Percentiles rank a stretch among this genome's conserved stretches.
Evolutionary conservation across 2,329 filamentous ascomycete species (phyloP).

Genomic region (Magnaporthales sp.): DNA sequence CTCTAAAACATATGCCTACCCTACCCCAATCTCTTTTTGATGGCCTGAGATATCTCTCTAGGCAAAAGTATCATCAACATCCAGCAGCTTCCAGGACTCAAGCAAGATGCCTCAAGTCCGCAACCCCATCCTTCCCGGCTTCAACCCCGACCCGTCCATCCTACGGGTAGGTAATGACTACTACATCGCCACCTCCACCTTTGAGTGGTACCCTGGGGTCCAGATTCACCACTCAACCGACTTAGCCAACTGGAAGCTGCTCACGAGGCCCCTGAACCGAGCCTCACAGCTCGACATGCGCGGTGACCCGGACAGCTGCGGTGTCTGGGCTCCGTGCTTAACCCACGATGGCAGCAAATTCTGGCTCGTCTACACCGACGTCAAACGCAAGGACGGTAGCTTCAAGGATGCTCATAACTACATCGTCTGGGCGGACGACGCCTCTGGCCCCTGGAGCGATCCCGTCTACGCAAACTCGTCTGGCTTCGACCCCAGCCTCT

Average conservation of each 20-base stretch:
- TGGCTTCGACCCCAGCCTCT: conserved; percentile 53
- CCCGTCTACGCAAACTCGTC: conserved; percentile 51
- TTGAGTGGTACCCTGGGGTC: conserved; percentile 46
- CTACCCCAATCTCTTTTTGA: neutral
- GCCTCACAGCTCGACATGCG: conserved; percentile 39
- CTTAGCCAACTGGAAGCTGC: conserved; percentile 42
- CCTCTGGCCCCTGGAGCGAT: conserved; percentile 54
- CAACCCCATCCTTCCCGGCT: conserved; percentile 46
- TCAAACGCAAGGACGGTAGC: conserved; percentile 57
- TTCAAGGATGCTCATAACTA: conserved; percentile 59
- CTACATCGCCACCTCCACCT: conserved; percentile 47
- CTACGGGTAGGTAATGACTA: conserved; percentile 42
- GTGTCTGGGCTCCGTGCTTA: conserved; percentile 57
- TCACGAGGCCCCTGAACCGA: conserved; percentile 36
- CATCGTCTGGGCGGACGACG: conserved; percentile 43
- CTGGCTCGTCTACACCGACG: conserved; percentile 55
- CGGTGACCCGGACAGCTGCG: conserved; percentile 45
- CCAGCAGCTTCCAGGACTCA: neutral
- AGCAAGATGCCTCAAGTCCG: conserved; percentile 21
- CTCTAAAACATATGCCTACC: neutral
- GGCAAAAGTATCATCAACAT: neutral
- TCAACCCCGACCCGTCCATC: conserved; percentile 46
- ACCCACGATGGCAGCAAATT: conserved; percentile 51
- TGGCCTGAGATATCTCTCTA: neutral
- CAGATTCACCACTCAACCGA: conserved; percentile 46